Percentiles rank a stretch among this genome's conserved stretches.
Conservation (phyloP, 192 early-diverging fungal genomes). For the Rhizoclosmatium sp. region DNA sequence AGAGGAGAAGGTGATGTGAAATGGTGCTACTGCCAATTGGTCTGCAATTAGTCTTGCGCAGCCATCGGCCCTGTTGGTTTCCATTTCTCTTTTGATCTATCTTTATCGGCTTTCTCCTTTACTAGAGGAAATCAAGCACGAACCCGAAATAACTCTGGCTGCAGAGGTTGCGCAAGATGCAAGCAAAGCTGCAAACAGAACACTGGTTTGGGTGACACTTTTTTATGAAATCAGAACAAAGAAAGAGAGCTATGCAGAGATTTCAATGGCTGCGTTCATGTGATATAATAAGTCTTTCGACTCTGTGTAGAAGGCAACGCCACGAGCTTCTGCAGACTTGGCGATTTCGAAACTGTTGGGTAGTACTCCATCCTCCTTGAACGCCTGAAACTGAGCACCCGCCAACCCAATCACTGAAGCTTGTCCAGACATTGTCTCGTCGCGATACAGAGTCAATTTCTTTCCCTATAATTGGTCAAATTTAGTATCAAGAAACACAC, state of each 20-base stretch:
- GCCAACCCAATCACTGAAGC: background rate
- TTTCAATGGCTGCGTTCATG: slow-evolving; percentile 25
- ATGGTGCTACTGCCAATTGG: slow-evolving; percentile 16
- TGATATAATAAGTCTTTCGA: background rate
- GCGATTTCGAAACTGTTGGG: slow-evolving; percentile 19
- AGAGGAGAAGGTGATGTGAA: background rate
- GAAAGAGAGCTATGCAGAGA: background rate
- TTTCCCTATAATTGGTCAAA: background rate
- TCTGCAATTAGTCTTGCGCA: slow-evolving; percentile 6
- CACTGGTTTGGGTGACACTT: no score
- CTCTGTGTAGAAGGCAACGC: slow-evolving; percentile 23
- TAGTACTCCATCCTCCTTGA: background rate
- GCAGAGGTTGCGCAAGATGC: no score
- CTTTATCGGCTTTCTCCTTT: no score
- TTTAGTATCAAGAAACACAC: no score
- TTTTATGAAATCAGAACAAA: no score
- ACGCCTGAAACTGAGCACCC: background rate
- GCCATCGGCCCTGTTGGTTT: slow-evolving; percentile 20
- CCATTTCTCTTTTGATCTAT: background rate
- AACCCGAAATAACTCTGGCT: no score
- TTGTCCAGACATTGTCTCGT: slow-evolving; percentile 5
- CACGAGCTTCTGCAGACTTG: background rate
- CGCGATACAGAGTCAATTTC: slow-evolving; percentile 12
- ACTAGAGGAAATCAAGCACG: no score
- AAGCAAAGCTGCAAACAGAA: no score